Conservation (phyloP, 371 early-diverging fungal genomes). For the Saksenaea oblongispora region DNA sequence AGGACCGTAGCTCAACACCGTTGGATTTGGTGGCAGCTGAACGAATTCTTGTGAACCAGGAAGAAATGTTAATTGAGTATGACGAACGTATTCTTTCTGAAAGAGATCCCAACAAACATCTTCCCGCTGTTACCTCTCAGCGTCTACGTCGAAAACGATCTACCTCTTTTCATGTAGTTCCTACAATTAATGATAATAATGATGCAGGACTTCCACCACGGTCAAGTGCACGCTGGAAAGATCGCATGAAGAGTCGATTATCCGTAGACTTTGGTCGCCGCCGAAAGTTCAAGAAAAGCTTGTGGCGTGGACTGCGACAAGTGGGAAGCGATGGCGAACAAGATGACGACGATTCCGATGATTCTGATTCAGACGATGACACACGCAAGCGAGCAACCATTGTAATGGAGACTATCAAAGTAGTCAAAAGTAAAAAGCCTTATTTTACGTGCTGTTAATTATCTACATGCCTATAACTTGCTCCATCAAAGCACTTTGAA, state of each 20-base stretch:
- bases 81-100: constrained; percentile 26
- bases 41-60: constrained; percentile 56
- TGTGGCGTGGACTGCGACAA: constrained; percentile 9
- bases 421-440: constrained; percentile 24
- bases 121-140: background rate
- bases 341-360: constrained; percentile 7
- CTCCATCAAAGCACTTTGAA: background rate
- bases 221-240: constrained; percentile 10
- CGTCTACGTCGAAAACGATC: constrained; percentile 38
- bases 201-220: background rate
- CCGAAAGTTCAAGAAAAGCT: constrained; percentile 10
- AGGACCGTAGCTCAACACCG: constrained; percentile 56
- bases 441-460: constrained; percentile 30
- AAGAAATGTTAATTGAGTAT: constrained; percentile 51
- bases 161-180: constrained; percentile 36
- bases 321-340: constrained; percentile 23
- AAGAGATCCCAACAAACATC: constrained; percentile 12
- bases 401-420: constrained; percentile 27
- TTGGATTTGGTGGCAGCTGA: constrained; percentile 59
- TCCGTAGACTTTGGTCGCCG: constrained; percentile 22
- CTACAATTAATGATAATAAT: constrained; percentile 8
- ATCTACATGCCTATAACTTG: background rate
- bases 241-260: constrained; percentile 16
- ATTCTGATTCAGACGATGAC: constrained; percentile 8
- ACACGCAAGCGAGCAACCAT: constrained; percentile 18